Evolutionary conservation across 2,329 filamentous ascomycete species (phyloP).

Genomic region (Diaporthe sp.): DNA sequence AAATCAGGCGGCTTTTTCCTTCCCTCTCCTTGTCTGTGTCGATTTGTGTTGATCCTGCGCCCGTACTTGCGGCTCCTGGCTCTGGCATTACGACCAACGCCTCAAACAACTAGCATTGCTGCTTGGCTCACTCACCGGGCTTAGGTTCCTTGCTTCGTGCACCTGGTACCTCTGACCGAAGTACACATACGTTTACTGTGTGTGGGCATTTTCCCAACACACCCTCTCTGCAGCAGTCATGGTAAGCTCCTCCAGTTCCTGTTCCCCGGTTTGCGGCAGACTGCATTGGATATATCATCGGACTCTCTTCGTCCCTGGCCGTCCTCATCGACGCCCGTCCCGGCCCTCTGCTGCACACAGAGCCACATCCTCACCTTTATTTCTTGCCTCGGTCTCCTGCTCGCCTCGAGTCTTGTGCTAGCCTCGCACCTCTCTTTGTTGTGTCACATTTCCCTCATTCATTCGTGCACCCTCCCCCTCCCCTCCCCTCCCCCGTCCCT

Average conservation of each 20-base stretch:
- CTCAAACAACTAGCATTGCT: conserved; percentile 35
- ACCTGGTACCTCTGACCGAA: conserved; percentile 40
- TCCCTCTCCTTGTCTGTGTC: conserved; percentile 40
- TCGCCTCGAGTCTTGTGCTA: conserved; percentile 20
- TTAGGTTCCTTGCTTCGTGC: conserved; percentile 34
- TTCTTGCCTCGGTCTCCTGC: conserved; percentile 26
- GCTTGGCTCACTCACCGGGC: conserved; percentile 36
- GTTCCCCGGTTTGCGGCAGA: conserved; percentile 56
- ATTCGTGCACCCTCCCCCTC: conserved; percentile 1
- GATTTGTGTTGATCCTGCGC: conserved; percentile 38
- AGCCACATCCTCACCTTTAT: conserved; percentile 14
- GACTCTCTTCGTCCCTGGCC: conserved; percentile 42
- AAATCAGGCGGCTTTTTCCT: conserved; percentile 25
- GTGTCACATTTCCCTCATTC: conserved; percentile 1
- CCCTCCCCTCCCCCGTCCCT: conserved; percentile 44
- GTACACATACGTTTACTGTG: conserved; percentile 48
- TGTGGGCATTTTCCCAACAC: conserved; percentile 52
- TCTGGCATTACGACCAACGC: conserved; percentile 32
- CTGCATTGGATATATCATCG: conserved; percentile 62
- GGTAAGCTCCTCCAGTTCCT: conserved; percentile 59
- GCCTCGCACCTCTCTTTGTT: conserved; percentile 13
- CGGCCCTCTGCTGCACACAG: conserved; percentile 42
- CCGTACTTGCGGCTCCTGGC: conserved; percentile 35
- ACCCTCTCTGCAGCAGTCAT: conserved; percentile 59
- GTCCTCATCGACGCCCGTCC: conserved; percentile 46